Evolutionary conservation across 2,329 filamentous ascomycete genomes (phyloP), one percentile per base, ranked within the genome.

Genomic region (Fusarium fracticaudum): DNA sequence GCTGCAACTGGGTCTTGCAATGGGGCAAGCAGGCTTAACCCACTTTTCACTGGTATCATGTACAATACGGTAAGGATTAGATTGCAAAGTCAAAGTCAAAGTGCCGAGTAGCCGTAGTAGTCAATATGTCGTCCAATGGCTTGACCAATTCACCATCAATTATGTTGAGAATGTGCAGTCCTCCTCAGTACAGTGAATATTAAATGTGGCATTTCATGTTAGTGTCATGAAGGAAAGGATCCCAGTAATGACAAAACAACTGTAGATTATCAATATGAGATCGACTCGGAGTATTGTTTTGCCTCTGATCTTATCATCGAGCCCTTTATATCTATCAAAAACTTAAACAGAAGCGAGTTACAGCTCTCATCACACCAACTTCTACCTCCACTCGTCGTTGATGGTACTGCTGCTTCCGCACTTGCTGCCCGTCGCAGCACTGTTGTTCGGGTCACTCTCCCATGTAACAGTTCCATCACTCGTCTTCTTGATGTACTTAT

Each of bases 401-500:
- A 74, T 50, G 17, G 60, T 59, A 14, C 48, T 60, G 3, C 29
- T 47, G 7, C 60, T 66, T 22, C 53, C 72, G 22, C 71, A 71
- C 11, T 67, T 64, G 8, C 37, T 65, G 6, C 53, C 65, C 1
- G 67, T 73, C 1, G 47, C 29, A 26, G 67, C 67, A 12, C 60
- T 40, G 44, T 83, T 76, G 60, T 86, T 85, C 1, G 83, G 82
- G 29, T 90, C 90, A 59, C 84, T 86, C 80, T 92, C 90, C 90
- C 90, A 92, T 1, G 83, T 85, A 10, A 90, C 82, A 0, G 79
- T 81, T 0, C 89, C 88, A 73, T 84, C 82, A 3, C 77, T 79
- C n/a, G 83, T 84, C 47, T 89, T 85, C 73, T 87, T 87, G 72
- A 92, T 85, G 75, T 88, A 93, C 80, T 92, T 91, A 79, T 91